phyloP scores from a whole-genome alignment of 225 moss, liverwort and hornwort genomes.

The Climacium dendroides region DNA sequence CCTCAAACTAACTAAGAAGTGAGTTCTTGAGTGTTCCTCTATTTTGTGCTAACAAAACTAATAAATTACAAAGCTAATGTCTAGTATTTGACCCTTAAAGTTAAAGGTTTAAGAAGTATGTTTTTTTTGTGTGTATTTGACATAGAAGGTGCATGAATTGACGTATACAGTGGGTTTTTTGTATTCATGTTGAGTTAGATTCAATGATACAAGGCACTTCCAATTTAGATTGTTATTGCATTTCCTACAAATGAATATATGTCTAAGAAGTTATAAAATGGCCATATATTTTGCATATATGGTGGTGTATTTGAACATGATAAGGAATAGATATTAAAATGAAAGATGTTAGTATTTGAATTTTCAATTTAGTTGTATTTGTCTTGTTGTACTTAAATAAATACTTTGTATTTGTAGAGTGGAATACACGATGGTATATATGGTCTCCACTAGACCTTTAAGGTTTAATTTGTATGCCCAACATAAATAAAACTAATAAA shows the following conservation, averaged over 20 bases:
- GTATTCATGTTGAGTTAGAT: neutral
- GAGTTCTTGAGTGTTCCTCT: neutral
- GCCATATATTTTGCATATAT: neutral
- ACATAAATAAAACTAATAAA: neutral
- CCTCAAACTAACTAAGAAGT: neutral
- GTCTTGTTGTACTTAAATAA: neutral
- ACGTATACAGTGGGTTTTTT: neutral
- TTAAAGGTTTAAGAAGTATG: neutral
- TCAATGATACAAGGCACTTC: neutral
- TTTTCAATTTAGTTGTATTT: neutral
- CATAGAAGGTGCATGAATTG: neutral
- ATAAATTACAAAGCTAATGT: too few species aligned
- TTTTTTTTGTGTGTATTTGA: neutral
- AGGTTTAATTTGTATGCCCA: neutral
- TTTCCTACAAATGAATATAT: neutral
- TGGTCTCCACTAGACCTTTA: accelerated
- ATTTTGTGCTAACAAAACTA: neutral
- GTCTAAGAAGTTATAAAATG: neutral
- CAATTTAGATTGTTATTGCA: neutral
- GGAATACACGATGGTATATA: neutral
- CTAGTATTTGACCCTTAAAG: neutral
- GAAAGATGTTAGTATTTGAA: neutral
- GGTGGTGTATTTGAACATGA: neutral
- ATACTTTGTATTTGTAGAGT: neutral
- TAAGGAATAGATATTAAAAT: neutral